These are phyloP conservation scores for Vanrija humicola DNA, from an alignment of 1,284 basidiomycete species.

Conservation along the genomic window DNA sequence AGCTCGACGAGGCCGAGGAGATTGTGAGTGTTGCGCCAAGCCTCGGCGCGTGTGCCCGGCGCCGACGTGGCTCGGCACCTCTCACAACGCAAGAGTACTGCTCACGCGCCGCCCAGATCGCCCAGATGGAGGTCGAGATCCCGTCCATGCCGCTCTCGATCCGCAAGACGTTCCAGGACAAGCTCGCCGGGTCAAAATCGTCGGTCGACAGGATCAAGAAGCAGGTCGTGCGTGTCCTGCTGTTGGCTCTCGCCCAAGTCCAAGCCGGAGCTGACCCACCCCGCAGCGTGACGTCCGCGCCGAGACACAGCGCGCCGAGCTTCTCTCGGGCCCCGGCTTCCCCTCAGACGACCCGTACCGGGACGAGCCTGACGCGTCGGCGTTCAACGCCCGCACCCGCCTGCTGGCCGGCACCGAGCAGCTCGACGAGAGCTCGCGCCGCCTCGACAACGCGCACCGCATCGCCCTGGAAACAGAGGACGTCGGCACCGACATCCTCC, in stretches of 20 bases:
- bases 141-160: conserved; percentile 87
- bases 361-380: conserved; percentile 46
- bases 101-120: conserved; percentile 59
- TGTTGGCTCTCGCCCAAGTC: background rate
- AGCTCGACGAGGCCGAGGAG: conserved; percentile 97
- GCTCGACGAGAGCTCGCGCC: conserved; percentile 70
- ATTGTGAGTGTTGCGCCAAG: conserved; percentile 58
- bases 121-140: conserved; percentile 99
- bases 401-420: conserved; percentile 69
- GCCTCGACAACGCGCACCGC: conserved; percentile 84
- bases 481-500: conserved; percentile 86
- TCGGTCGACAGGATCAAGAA: conserved; percentile 75
- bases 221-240: conserved; percentile 52
- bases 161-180: conserved; percentile 65
- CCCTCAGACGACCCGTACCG: conserved; percentile 68
- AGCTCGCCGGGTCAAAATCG: conserved; percentile 67
- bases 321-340: conserved; percentile 56
- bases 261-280: conserved; percentile 6
- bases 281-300: conserved; percentile 49
- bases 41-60: no score
- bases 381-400: conserved; percentile 59
- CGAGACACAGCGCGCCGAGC: conserved; percentile 49
- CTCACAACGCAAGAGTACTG: background rate
- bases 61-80: background rate
- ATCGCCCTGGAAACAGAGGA: conserved; percentile 95